These are phyloP conservation scores for Terana coerulea DNA, from an alignment of 768 basidiomycete species.

Conservation along the genomic window DNA sequence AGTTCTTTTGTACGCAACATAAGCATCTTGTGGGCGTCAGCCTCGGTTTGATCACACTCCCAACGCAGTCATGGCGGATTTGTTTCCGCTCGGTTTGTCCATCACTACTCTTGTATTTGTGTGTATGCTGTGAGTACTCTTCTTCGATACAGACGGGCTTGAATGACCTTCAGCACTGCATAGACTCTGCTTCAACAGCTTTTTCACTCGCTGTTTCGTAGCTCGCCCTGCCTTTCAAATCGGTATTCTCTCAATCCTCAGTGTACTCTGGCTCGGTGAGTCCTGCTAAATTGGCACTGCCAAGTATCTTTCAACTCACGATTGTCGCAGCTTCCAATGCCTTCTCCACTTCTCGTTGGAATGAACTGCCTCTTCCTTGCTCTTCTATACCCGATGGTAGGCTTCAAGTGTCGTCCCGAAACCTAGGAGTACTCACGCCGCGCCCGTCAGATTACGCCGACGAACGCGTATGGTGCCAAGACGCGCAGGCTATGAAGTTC, in stretches of 20 bases:
- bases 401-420: too few relatives aligned
- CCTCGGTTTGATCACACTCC: not conserved
- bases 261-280: conserved; percentile 53
- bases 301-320: not conserved
- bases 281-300: not conserved
- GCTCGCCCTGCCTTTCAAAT: conserved; percentile 47
- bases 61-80: conserved; percentile 47
- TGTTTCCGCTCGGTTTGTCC: conserved; percentile 59
- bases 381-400: conserved; percentile 43
- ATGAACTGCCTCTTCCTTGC: conserved; percentile 44
- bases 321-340: conserved; percentile 44
- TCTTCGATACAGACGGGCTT: too few relatives aligned
- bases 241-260: conserved; percentile 40
- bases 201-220: conserved; percentile 37
- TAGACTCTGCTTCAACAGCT: conserved; percentile 43
- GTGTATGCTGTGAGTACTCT: conserved; percentile 37
- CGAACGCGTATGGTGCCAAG: conserved; percentile 48
- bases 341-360: conserved; percentile 60
- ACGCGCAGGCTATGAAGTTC: conserved; percentile 50
- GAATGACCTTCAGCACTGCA: too few relatives aligned
- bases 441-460: conserved; percentile 34
- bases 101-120: conserved; percentile 46
- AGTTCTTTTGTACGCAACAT: conserved; percentile 51
- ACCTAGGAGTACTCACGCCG: too few relatives aligned
- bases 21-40: not conserved